Conservation (phyloP, 352 stramenopile species). For the Pythium periplocum region DNA sequence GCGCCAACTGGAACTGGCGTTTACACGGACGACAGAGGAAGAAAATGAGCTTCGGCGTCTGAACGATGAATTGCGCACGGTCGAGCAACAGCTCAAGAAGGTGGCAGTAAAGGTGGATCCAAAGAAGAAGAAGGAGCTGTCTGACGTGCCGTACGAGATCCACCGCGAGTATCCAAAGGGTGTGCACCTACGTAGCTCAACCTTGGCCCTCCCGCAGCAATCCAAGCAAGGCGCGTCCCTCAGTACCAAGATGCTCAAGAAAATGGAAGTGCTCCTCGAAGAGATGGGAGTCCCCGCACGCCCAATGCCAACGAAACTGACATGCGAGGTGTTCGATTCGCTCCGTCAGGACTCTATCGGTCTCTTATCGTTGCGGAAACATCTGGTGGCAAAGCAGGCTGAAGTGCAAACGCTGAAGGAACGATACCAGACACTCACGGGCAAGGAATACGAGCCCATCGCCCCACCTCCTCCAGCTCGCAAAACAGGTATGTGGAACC, state of each 20-base stretch:
- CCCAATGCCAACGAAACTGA: constrained; percentile 65
- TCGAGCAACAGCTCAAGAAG: constrained; percentile 73
- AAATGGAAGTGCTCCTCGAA: constrained; percentile 58
- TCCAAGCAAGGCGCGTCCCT: constrained; percentile 29
- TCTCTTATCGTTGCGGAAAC: constrained; percentile 52
- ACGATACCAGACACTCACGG: constrained; percentile 49
- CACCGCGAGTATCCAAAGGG: constrained; percentile 40
- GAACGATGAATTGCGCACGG: constrained; percentile 42
- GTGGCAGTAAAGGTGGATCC: constrained; percentile 45
- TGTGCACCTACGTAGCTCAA: constrained; percentile 53
- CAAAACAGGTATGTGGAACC: not conserved
- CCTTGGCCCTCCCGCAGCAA: constrained; percentile 40
- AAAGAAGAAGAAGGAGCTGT: constrained; percentile 74
- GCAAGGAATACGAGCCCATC: constrained; percentile 41
- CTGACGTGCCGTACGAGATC: constrained; percentile 54
- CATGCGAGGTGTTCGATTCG: constrained; percentile 56
- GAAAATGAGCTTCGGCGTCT: constrained; percentile 58
- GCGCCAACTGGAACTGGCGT: constrained; percentile 52
- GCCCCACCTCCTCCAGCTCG: constrained; percentile 27
- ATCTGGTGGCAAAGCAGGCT: constrained; percentile 50
- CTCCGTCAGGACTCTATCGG: constrained; percentile 53
- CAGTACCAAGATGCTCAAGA: constrained; percentile 62
- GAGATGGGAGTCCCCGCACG: constrained; percentile 57
- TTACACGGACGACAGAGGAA: constrained; percentile 58
- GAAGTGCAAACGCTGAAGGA: constrained; percentile 44